Percentiles rank a stretch among this genome's conserved stretches.
These are phyloP conservation scores for Lablab purpureus DNA, from an alignment of 306 rosid genomes.

Conservation along the genomic window DNA sequence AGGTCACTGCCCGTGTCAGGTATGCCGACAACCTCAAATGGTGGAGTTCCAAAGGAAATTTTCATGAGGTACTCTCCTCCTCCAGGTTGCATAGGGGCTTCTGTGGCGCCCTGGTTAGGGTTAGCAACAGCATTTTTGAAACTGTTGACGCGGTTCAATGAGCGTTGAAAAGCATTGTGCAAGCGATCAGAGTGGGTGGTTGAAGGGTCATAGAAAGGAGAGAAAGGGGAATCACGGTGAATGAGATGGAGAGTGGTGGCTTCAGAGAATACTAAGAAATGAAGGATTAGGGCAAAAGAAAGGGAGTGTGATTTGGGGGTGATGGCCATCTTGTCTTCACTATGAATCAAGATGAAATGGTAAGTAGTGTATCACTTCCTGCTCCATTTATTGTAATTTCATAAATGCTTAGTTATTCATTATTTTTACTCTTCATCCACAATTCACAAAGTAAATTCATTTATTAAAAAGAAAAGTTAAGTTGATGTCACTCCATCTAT, in stretches of 20 bases:
- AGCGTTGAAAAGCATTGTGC: conserved; percentile 56
- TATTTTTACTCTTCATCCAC: too few species aligned
- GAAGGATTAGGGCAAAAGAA: neutral
- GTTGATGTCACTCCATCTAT: too few species aligned
- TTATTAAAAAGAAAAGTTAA: too few species aligned
- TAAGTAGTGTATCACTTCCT: neutral
- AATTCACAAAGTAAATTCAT: too few species aligned
- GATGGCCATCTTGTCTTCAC: neutral
- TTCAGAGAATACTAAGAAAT: neutral
- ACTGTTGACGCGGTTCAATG: conserved; percentile 43
- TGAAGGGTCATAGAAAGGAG: conserved; percentile 56
- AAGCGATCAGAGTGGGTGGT: conserved; percentile 45
- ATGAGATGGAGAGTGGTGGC: conserved; percentile 50
- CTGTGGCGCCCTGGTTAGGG: neutral
- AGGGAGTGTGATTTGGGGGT: neutral
- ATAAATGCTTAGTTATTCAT: too few species aligned
- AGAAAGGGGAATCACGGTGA: conserved; percentile 61
- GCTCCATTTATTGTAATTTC: neutral
- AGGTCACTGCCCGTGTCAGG: conserved; percentile 78
- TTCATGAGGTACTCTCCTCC: conserved; percentile 65
- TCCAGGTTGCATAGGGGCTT: conserved; percentile 36
- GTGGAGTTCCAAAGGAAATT: conserved; percentile 65
- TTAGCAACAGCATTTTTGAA: neutral
- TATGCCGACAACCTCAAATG: conserved; percentile 49
- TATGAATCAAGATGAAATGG: neutral